A percentile compares a stretch with the other conserved stretches of the same genome.
Evolutionary conservation across 768 basidiomycete genomes (phyloP).

Genomic region (Lentinus tigrinus): DNA sequence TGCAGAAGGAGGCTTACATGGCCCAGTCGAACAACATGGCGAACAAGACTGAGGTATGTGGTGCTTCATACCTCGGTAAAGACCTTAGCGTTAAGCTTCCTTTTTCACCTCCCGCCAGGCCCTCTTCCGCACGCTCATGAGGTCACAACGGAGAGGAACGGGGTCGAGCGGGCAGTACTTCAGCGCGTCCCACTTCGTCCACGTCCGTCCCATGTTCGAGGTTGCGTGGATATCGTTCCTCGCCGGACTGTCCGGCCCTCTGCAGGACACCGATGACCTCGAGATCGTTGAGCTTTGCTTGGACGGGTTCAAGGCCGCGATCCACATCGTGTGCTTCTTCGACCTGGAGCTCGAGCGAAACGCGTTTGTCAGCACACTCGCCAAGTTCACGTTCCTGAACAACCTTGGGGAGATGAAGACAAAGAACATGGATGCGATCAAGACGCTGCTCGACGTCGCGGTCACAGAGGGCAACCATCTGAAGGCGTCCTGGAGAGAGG

Average conservation of each 20-base stretch:
- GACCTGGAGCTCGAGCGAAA: constrained; percentile 98
- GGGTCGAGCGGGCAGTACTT: constrained; percentile 87
- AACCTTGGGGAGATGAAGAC: constrained; percentile 98
- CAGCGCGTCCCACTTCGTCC: constrained; percentile 93
- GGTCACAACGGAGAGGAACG: constrained; percentile 83
- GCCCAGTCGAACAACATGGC: constrained; percentile 96
- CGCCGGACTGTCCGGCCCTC: constrained; percentile 89
- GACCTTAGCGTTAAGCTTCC: too few relatives aligned
- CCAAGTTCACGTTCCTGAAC: constrained; percentile 96
- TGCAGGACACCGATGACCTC: constrained; percentile 93
- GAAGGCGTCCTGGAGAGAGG: constrained; percentile 95
- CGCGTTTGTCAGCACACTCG: constrained; percentile 94
- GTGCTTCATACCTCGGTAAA: neutral
- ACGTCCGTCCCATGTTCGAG: constrained; percentile 98
- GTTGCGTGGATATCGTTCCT: constrained; percentile 99
- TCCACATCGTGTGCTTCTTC: constrained; percentile 94
- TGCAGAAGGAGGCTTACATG: constrained; percentile 95
- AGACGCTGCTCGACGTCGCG: constrained; percentile 89
- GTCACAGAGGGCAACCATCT: constrained; percentile 96
- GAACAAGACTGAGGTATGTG: constrained; percentile 85
- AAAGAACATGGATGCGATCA: constrained; percentile 99
- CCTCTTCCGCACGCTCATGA: constrained; percentile 89
- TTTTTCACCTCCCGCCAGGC: constrained; percentile 53
- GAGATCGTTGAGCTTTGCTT: constrained; percentile 90
- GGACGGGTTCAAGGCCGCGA: constrained; percentile 96